Percentiles rank a stretch among this genome's conserved stretches.
phyloP scores from a whole-genome alignment of 2,329 filamentous ascomycete species.

The Sarocladium strictum region DNA sequence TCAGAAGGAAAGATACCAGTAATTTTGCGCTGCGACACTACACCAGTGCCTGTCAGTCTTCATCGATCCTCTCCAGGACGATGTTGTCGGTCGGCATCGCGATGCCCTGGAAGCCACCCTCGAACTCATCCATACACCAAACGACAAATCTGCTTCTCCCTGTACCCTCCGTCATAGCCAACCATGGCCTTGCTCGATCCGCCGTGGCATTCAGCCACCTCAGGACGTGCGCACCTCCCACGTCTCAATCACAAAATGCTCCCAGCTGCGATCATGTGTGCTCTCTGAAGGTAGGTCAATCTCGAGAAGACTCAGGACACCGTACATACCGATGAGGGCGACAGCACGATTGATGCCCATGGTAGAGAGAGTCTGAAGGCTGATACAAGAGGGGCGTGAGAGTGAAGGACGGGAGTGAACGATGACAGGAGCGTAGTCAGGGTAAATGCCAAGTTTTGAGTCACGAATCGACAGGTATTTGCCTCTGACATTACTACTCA shows the following conservation, averaged over 20 bases:
- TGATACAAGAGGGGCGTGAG: not conserved
- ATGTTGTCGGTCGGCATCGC: slow-evolving; percentile 4
- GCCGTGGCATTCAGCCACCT: not conserved
- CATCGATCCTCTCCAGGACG: not conserved
- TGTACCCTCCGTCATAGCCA: not conserved
- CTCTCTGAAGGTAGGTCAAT: not conserved
- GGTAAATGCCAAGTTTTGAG: not conserved
- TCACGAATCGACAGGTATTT: slow-evolving; percentile 1
- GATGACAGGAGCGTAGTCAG: not conserved
- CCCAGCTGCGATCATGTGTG: not conserved
- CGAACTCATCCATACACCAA: slow-evolving; percentile 1
- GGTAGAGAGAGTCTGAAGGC: not conserved
- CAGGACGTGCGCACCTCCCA: not conserved
- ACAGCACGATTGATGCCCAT: not conserved
- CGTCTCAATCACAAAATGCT: not conserved
- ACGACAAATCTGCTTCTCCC: not conserved
- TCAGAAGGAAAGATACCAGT: too few species aligned
- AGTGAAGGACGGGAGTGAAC: not conserved
- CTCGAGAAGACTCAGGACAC: not conserved
- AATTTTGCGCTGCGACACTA: too few species aligned
- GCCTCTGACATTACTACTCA: not conserved
- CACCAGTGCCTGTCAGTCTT: too few species aligned
- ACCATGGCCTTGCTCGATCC: not conserved
- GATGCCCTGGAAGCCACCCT: slow-evolving; percentile 1
- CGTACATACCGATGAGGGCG: not conserved